phyloP scores from a whole-genome alignment of 2,329 filamentous ascomycete species.

The Raffaelea ambrosiae region DNA sequence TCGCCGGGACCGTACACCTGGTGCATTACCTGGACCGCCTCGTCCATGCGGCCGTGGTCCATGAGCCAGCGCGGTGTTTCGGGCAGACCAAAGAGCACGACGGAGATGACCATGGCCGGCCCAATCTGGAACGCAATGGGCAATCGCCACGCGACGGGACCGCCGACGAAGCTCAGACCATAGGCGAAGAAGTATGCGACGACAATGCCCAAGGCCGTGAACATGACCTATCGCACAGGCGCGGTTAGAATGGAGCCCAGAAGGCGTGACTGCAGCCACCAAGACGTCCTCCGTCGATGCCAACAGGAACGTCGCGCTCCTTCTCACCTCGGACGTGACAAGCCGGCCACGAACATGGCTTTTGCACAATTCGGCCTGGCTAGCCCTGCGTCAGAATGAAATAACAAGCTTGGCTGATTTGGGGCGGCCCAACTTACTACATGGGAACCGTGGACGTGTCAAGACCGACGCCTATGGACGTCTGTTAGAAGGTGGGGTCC shows the following conservation, averaged over 20 bases:
- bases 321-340: background rate
- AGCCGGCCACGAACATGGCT: background rate
- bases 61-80: conserved; percentile 32
- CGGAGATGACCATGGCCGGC: conserved; percentile 22
- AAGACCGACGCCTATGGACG: too few species aligned
- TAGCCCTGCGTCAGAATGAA: conserved; percentile 15
- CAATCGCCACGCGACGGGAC: conserved; percentile 44
- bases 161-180: conserved; percentile 28
- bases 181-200: conserved; percentile 37
- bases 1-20: conserved; percentile 44
- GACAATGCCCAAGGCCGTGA: too few species aligned
- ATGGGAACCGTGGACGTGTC: conserved; percentile 23
- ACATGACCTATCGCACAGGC: background rate
- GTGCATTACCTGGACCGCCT: conserved; percentile 24
- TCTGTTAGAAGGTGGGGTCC: too few species aligned
- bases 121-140: conserved; percentile 36
- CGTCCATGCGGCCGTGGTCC: conserved; percentile 23
- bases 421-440: too few species aligned
- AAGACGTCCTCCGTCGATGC: too few species aligned
- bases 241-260: background rate
- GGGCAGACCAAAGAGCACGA: conserved; percentile 28
- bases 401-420: conserved; percentile 36
- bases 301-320: too few species aligned
- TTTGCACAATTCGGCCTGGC: background rate
- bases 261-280: background rate